These are phyloP conservation scores for Eustoma russellianum DNA, from an alignment of 257 asterid species.

Conservation along the genomic window DNA sequence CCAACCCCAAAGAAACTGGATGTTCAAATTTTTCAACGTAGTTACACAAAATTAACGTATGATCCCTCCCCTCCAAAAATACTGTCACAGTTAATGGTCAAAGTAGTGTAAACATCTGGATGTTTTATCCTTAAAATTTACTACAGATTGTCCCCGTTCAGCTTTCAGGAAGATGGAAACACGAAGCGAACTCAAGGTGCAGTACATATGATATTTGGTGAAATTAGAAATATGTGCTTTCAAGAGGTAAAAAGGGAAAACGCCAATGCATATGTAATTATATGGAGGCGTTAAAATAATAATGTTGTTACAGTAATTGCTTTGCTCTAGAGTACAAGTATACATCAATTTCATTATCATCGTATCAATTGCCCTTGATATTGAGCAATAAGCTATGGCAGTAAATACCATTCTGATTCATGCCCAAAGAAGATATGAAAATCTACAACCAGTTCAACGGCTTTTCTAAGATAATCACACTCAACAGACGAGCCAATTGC, in stretches of 20 bases:
- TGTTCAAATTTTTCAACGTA: no score
- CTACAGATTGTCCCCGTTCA: not conserved
- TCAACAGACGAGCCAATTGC: conserved; percentile 5
- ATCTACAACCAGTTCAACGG: conserved; percentile 11
- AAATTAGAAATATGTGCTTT: not conserved
- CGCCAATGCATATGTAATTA: not conserved
- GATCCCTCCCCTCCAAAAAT: no score
- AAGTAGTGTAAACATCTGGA: no score
- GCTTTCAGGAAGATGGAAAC: no score
- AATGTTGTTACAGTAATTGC: not conserved
- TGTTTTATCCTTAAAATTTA: no score
- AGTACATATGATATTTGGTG: no score
- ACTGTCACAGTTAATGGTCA: no score
- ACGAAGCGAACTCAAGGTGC: no score
- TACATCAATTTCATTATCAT: conserved; percentile 19
- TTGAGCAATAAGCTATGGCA: conserved; percentile 7
- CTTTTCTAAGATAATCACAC: not conserved
- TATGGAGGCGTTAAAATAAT: conserved; percentile 1
- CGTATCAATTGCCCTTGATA: conserved; percentile 26
- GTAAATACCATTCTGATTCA: conserved; percentile 17
- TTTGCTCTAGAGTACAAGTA: conserved; percentile 20
- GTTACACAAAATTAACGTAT: no score
- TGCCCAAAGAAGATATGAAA: conserved; percentile 8
- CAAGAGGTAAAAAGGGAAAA: not conserved
- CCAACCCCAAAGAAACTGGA: no score